These are phyloP conservation scores for Umbilicus rupestris DNA, from an alignment of 164 flowering plant genomes.

Conservation along the genomic window DNA sequence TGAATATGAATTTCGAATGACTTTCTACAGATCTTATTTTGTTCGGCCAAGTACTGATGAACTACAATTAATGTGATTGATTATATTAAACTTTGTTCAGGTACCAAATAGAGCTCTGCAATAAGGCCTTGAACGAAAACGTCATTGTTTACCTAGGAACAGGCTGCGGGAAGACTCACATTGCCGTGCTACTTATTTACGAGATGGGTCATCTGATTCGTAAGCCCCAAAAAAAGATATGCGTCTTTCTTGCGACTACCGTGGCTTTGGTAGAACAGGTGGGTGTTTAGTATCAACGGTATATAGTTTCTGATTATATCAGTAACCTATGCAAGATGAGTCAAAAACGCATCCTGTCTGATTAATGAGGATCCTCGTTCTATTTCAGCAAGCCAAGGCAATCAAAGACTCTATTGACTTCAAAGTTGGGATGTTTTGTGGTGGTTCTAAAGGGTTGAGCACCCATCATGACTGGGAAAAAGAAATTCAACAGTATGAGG, in stretches of 20 bases:
- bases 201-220: slow-evolving; percentile 63
- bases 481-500: slow-evolving; percentile 70
- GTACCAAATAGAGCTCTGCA: slow-evolving; percentile 73
- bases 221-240: slow-evolving; percentile 55
- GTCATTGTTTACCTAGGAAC: slow-evolving; percentile 79
- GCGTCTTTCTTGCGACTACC: slow-evolving; percentile 89
- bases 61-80: not conserved
- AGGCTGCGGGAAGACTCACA: slow-evolving; percentile 94
- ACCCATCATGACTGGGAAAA: slow-evolving; percentile 61
- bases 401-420: slow-evolving; percentile 61
- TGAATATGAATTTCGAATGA: not conserved
- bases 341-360: not conserved
- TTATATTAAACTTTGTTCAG: slow-evolving; percentile 20
- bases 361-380: not conserved
- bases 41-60: not conserved
- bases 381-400: slow-evolving; percentile 71
- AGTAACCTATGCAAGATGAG: not conserved
- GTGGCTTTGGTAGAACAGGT: slow-evolving; percentile 87
- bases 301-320: not conserved
- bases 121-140: slow-evolving; percentile 73
- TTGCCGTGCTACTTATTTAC: slow-evolving; percentile 70
- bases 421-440: slow-evolving; percentile 55
- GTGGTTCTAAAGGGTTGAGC: slow-evolving; percentile 38
- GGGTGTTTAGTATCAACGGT: not conserved
- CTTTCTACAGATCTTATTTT: not conserved